Conservation (phyloP, 2,329 filamentous ascomycete species). For the Fusarium torulosum region DNA sequence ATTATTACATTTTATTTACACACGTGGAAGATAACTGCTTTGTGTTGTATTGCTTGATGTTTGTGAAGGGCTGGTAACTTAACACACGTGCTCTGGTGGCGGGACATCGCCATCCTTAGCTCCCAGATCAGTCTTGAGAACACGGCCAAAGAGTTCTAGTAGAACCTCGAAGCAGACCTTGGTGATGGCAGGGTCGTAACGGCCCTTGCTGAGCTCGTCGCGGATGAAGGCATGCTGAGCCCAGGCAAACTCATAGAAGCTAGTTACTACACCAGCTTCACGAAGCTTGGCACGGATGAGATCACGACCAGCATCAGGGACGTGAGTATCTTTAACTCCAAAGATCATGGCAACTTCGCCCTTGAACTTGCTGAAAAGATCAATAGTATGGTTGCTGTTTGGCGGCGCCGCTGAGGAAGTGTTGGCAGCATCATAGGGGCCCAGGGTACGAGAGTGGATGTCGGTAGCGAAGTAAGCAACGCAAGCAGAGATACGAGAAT, state of each 20-base stretch:
- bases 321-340: slow-evolving; percentile 90
- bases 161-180: slow-evolving; percentile 93
- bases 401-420: slow-evolving; percentile 54
- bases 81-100: slow-evolving; percentile 81
- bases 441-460: slow-evolving; percentile 83
- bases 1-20: slow-evolving; percentile 42
- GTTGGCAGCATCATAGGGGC: slow-evolving; percentile 66
- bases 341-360: slow-evolving; percentile 93
- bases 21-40: background rate
- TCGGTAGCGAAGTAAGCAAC: slow-evolving; percentile 95
- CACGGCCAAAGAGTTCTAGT: slow-evolving; percentile 84
- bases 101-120: slow-evolving; percentile 70
- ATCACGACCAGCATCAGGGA: slow-evolving; percentile 84
- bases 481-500: slow-evolving; percentile 79
- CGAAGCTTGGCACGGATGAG: slow-evolving; percentile 85
- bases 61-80: slow-evolving; percentile 26
- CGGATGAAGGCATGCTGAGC: slow-evolving; percentile 96
- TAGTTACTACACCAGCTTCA: slow-evolving; percentile 79
- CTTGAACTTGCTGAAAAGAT: slow-evolving; percentile 73
- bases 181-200: slow-evolving; percentile 88
- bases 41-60: background rate
- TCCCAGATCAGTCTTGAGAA: slow-evolving; percentile 83
- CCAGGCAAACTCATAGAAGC: slow-evolving; percentile 92
- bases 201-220: slow-evolving; percentile 92
- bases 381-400: slow-evolving; percentile 64